These are phyloP conservation scores for Hygrophoropsis aurantiaca DNA, from an alignment of 768 basidiomycete species.

Conservation along the genomic window DNA sequence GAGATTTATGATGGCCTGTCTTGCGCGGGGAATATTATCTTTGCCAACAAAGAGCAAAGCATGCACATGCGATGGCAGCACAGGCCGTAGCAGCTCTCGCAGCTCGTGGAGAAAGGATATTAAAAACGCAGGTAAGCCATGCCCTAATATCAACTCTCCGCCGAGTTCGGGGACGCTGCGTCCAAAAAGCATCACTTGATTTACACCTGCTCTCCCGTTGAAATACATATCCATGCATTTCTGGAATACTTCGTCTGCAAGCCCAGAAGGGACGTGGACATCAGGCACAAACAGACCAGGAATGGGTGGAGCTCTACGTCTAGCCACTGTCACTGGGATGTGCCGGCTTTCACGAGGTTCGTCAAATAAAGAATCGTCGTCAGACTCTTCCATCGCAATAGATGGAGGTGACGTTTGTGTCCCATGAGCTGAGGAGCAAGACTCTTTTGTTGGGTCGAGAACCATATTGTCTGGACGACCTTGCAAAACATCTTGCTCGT, in stretches of 20 bases:
- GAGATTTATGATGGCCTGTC: constrained; percentile 89
- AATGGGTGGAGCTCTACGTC: constrained; percentile 51
- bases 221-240: constrained; percentile 65
- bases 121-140: constrained; percentile 59
- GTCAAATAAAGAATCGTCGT: constrained; percentile 53
- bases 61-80: constrained; percentile 50
- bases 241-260: constrained; percentile 47
- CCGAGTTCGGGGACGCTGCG: constrained; percentile 28
- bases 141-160: constrained; percentile 20
- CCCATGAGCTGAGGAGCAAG: no score
- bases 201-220: constrained; percentile 38
- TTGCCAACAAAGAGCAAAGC: constrained; percentile 59
- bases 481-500: no score
- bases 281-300: constrained; percentile 64
- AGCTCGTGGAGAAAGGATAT: constrained; percentile 51
- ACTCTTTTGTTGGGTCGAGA: no score
- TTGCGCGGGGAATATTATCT: constrained; percentile 42
- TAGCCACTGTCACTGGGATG: constrained; percentile 15
- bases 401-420: no score
- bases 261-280: constrained; percentile 46
- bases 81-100: constrained; percentile 45
- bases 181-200: constrained; percentile 90
- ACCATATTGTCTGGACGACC: no score
- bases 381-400: constrained; percentile 5
- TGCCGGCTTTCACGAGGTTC: constrained; percentile 20